Conservation (phyloP, 2,329 filamentous ascomycete species). For the Botrytis fabae region DNA sequence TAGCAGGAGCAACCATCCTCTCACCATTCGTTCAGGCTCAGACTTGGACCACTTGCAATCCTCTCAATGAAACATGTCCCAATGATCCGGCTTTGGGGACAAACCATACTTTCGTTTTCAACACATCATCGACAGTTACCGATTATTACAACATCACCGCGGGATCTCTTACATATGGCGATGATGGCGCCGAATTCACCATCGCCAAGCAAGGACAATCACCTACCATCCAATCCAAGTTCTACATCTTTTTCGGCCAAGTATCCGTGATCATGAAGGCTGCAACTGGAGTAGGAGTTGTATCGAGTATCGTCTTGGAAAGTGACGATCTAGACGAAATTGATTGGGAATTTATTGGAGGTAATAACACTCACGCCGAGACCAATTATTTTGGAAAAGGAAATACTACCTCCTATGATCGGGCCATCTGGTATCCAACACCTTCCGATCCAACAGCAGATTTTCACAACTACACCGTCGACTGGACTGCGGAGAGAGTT, state of each 20-base stretch:
- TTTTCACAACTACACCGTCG: slow-evolving; percentile 69
- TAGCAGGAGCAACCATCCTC: slow-evolving; percentile 28
- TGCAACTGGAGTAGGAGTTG: slow-evolving; percentile 70
- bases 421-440: slow-evolving; percentile 63
- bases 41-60: slow-evolving; percentile 76
- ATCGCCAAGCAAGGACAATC: slow-evolving; percentile 71
- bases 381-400: slow-evolving; percentile 81
- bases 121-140: slow-evolving; percentile 52
- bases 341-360: slow-evolving; percentile 81
- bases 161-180: slow-evolving; percentile 62
- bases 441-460: slow-evolving; percentile 54
- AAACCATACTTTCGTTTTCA: slow-evolving; percentile 63
- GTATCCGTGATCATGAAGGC: slow-evolving; percentile 79
- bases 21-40: slow-evolving; percentile 62
- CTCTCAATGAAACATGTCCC: slow-evolving; percentile 68
- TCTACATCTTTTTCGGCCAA: slow-evolving; percentile 84
- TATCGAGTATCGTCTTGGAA: slow-evolving; percentile 80
- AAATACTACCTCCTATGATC: slow-evolving; percentile 69
- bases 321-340: slow-evolving; percentile 85
- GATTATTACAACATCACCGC: slow-evolving; percentile 68
- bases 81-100: slow-evolving; percentile 70
- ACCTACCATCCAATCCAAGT: slow-evolving; percentile 74
- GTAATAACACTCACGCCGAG: slow-evolving; percentile 61
- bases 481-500: slow-evolving; percentile 68
- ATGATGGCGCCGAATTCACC: slow-evolving; percentile 69